Conservation (phyloP, 257 asterid species). For the Voacanga thouarsii region DNA sequence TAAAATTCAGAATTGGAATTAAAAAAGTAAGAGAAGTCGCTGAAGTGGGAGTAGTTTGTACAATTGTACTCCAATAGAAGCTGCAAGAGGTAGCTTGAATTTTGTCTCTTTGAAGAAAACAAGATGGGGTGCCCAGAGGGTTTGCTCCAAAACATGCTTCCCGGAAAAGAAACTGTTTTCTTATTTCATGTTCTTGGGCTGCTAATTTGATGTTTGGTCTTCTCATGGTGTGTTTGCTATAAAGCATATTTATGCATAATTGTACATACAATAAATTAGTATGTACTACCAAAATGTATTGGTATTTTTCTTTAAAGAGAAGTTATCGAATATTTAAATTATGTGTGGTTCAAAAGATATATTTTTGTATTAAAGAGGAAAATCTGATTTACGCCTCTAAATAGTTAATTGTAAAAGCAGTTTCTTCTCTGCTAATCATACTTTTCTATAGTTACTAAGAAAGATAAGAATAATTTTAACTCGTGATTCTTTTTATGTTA, state of each 20-base stretch:
- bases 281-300: not conserved
- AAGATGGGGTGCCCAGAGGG: not conserved
- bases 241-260: not conserved
- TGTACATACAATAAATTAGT: not conserved
- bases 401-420: no score
- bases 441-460: no score
- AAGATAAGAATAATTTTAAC: no score
- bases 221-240: not conserved
- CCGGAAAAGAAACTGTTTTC: not conserved
- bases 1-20: not conserved
- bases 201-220: slow-evolving; percentile 9
- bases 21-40: slow-evolving; percentile 4
- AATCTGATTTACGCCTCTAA: no score
- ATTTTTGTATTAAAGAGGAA: not conserved
- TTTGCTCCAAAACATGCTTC: not conserved
- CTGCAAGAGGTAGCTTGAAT: slow-evolving; percentile 1
- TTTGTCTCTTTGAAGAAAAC: slow-evolving; percentile 10
- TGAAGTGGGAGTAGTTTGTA: slow-evolving; percentile 29
- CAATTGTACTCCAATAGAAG: slow-evolving; percentile 25
- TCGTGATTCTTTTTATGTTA: no score
- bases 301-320: not conserved
- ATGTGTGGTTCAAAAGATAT: not conserved
- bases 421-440: no score
- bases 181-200: not conserved
- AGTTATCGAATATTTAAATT: not conserved